Percentiles rank a stretch among this genome's conserved stretches.
These are phyloP conservation scores for Mycena filopes DNA, from an alignment of 768 basidiomycete species.

Conservation along the genomic window DNA sequence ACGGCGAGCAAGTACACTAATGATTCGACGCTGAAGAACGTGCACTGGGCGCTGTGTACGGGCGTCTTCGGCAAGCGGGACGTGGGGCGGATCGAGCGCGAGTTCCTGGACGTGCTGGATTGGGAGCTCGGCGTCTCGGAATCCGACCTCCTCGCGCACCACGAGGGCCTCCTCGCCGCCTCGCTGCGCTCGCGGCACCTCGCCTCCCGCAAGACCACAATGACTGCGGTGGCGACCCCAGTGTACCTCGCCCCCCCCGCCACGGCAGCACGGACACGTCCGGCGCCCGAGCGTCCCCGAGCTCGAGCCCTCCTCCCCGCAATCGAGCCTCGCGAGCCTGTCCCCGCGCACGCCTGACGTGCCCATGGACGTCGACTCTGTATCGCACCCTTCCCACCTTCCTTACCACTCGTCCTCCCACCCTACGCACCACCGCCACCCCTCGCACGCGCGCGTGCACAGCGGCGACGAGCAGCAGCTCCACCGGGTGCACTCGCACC, in stretches of 20 bases:
- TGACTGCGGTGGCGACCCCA: too few species aligned
- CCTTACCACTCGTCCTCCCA: too few species aligned
- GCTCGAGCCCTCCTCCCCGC: constrained; percentile 13
- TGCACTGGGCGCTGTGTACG: constrained; percentile 26
- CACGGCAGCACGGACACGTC: neutral
- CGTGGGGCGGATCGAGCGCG: constrained; percentile 18
- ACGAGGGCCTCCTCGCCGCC: constrained; percentile 2
- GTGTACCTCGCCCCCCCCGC: neutral
- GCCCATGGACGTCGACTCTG: constrained; percentile 4
- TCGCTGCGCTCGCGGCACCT: neutral
- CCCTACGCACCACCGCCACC: too few species aligned
- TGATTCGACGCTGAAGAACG: constrained; percentile 23
- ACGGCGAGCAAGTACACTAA: constrained; percentile 22
- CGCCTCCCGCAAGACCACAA: neutral
- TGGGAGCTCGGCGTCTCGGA: constrained; percentile 25
- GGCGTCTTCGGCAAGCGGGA: constrained; percentile 23
- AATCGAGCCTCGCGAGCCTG: constrained; percentile 3
- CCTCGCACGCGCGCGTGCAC: neutral
- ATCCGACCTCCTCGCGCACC: constrained; percentile 11
- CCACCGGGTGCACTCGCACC: too few species aligned
- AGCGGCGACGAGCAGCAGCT: too few species aligned
- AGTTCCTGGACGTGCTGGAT: constrained; percentile 27
- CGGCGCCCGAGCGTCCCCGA: constrained; percentile 5
- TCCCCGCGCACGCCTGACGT: constrained; percentile 22
- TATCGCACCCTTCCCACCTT: neutral